Evolutionary conservation across 2,329 filamentous ascomycete species (phyloP), one percentile per base, ranked within the genome.

Genomic region (Trichoderma brevicompactum): DNA sequence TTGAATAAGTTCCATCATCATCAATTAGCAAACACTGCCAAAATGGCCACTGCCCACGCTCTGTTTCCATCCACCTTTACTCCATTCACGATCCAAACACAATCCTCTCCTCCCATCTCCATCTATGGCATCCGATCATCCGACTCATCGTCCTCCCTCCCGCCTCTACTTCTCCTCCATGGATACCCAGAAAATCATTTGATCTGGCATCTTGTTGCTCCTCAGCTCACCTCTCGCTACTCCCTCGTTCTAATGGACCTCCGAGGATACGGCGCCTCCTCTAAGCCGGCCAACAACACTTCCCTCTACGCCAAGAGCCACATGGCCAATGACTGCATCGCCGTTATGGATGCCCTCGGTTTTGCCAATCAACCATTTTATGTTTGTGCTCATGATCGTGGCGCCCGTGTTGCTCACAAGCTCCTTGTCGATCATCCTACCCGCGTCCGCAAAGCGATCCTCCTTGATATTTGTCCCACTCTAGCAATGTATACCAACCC

Each of bases 331-430:
- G 83, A 85, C 70, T 79, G 78, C 66, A 70, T 80, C 7, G 69
- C 70, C 13, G 78, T 82, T 15, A 85, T 85, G 83, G 69, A 77
- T 15, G 49, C 70, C 1, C 73, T 84, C 0, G 78, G 78, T 7
- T 75, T 77, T 68, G 43, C 36, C 1, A 63, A 68, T 0, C 66
- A 72, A n/a, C 38, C 48, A 0, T 85, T 83, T 71, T 82, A 75
- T 68, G 73, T 88, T 19, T 83, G 83, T 65, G 83, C 79, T 0
- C 85, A 88, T 69, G 85, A 88, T 70, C 81, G 85, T 44, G 85
- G 85, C 3, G 85, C 82, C 0, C 76, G 84, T 36, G 80, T 87
- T 2, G 78, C 83, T 0, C 85, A 87, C 68, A 83, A 83, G 65
- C 75, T 87, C 0, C 79, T 79, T 43, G 83, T 85, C 15, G 80